Evolutionary conservation across 2,329 filamentous ascomycete species (phyloP), one percentile per base, ranked within the genome.

Genomic region (Venturia asperata): DNA sequence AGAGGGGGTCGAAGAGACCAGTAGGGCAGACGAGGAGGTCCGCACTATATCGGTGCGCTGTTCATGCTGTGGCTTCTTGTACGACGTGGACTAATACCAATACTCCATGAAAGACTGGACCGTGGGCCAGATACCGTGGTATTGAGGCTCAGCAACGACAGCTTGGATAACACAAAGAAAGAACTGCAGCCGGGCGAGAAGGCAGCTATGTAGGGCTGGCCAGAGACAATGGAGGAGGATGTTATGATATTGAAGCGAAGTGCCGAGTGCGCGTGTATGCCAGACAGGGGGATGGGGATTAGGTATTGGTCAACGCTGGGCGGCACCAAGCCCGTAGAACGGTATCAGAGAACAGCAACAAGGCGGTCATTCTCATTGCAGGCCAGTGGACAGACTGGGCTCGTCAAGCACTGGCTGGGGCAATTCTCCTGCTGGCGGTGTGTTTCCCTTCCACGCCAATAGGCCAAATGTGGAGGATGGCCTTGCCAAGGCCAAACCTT

Each of bases 41-140:
- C 15, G 52, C 52, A 34, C 52, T 58, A 58, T 58, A 58, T 37
- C 27, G 52, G 30, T 58, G 52, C n/a, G 52, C 30, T 58, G 49
- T 58, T 58, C 30, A 58, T 58, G 30, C 52, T 58, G 52, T 58
- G 52, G 30, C 52, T 37, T 58, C 15, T 19, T 58, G 52, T 37
- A 37, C 52, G 30, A 58, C 52, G 30, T 34, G 24, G 13, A 9
- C 47, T 37, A 11, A 11, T 58, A 19, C 30, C 15, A n/a, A n/a
- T 56, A 37, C 30, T 58, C 30, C 47, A 52, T 27, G 47, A 27
- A 52, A 21, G 47, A 52, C 47, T 52, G 47, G 11, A 21, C 11
- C 10, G 47, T 52, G 5, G 21, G 15, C 27, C 9, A 52, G 21
- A 15, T 52, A 13, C 21, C 24, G 47, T 52, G 47, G 47, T 24